Conservation (phyloP, 345 rosid genomes). For the Gynandropsis gynandra region DNA sequence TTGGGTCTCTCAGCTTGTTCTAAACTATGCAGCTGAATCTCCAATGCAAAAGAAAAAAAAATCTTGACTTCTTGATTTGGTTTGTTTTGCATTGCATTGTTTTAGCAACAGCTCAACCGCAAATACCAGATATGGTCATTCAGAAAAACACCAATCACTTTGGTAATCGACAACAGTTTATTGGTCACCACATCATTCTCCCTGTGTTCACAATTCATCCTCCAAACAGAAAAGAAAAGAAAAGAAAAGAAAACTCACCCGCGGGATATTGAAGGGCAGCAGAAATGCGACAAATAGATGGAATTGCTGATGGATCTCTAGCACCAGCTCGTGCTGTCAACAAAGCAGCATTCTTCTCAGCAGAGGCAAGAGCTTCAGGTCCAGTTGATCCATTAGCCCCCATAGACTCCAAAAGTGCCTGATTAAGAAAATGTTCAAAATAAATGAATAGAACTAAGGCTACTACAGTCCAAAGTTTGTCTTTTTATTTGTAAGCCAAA, state of each 20-base stretch:
- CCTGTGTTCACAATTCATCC: background rate
- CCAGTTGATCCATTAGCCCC: constrained; percentile 89
- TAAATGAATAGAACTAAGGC: constrained; percentile 10
- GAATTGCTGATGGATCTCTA: constrained; percentile 96
- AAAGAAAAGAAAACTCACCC: constrained; percentile 45
- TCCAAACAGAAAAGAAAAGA: background rate
- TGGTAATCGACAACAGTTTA: background rate
- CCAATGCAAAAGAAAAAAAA: background rate
- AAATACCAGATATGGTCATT: background rate
- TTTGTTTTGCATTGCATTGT: constrained; percentile 1
- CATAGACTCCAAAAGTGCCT: constrained; percentile 90
- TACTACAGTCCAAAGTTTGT: constrained; percentile 6
- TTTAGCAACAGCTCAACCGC: background rate
- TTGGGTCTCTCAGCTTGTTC: too few relatives aligned
- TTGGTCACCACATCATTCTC: background rate
- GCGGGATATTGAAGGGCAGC: constrained; percentile 95
- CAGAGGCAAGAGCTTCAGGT: constrained; percentile 77
- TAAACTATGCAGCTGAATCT: background rate
- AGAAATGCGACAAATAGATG: constrained; percentile 90
- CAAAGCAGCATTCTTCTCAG: constrained; percentile 89
- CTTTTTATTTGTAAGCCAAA: background rate
- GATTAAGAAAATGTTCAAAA: constrained; percentile 22
- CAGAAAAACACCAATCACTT: background rate
- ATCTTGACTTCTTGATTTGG: background rate
- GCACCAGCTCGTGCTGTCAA: constrained; percentile 98